Evolutionary conservation across 768 basidiomycete species (phyloP).

Genomic region (Hysterangium stoloniferum): DNA sequence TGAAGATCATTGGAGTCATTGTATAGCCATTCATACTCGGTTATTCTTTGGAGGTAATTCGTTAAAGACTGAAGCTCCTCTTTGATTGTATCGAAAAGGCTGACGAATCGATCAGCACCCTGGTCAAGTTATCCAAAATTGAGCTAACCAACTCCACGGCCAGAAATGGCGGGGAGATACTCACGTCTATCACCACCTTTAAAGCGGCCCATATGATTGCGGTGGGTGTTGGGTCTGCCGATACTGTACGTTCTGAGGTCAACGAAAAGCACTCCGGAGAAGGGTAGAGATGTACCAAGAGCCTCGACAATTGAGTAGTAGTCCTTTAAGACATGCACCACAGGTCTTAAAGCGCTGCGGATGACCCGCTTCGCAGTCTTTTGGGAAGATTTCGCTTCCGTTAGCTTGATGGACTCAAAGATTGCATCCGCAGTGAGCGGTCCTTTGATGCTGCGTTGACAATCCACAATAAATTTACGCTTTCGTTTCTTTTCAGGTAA

Average conservation of each 20-base stretch:
- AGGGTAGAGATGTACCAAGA: no score
- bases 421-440: background rate
- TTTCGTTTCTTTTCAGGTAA: background rate
- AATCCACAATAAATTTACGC: background rate
- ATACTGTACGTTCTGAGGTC: no score
- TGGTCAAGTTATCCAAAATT: no score
- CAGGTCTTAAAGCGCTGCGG: background rate
- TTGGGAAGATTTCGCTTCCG: background rate
- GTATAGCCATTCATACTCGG: conserved; percentile 16
- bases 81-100: conserved; percentile 19
- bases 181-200: conserved; percentile 9
- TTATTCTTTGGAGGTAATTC: conserved; percentile 14
- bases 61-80: conserved; percentile 14
- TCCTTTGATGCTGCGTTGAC: background rate
- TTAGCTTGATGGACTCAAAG: background rate
- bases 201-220: conserved; percentile 7
- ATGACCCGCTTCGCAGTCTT: background rate
- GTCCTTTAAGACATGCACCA: background rate
- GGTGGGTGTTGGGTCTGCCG: conserved; percentile 3
- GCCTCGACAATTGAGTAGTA: background rate
- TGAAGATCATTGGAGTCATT: conserved; percentile 14
- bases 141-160: background rate
- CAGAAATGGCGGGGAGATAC: background rate
- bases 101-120: conserved; percentile 14
- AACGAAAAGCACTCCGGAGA: no score